Evolutionary conservation across 305 asterid species (phyloP), one percentile per base, ranked within the genome.

Genomic region (Euphrasia arctica): DNA sequence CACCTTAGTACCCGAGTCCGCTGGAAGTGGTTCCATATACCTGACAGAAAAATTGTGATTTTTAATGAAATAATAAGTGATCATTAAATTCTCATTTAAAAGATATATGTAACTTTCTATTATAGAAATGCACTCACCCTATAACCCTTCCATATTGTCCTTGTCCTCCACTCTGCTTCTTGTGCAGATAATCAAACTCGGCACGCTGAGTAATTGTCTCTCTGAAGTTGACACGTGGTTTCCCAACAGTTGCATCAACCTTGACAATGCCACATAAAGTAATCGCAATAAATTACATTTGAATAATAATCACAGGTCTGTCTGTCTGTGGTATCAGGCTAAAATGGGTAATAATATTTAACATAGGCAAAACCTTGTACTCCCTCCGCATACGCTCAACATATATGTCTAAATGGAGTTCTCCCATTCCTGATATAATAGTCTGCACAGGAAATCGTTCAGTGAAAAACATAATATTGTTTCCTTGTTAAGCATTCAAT

Each of bases 361-460:
- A 60, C 65, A 31, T 34, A 11, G 70, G 62, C 42, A 48, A 49
- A 64, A 93, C 99, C 99, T 93, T 93, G 60, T 93, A 93, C 74
- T 93, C 99, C 77, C 99, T 86, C 68, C 83, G 77, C 84, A 93
- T 93, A 65, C 99, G 97, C 80, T 93, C 99, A 66, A 93, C 99
- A 65, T 93, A 93, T 71, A 93, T 79, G 77, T 88, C 96, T 86
- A 93, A 77, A 78, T 93, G 99, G 69, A 93, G 86, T 77, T 93
- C 99, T 70, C 99, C 99, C 99, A 93, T 93, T 64, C 99, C 99
- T 61, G 99, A 93, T 32, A 93, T 90, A 75, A 93, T 93, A 54
- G 99, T 93, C 96, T 94, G 85, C 70, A 69, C 80, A 85, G 22
- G n/a, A 80, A 68, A 75, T 63, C 65, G 74, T 74, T 65, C 34